Evolutionary conservation across 495 filamentous ascomycete species (phyloP), one percentile per base, ranked within the genome.

Genomic region (Talaromyces trachyspermus): DNA sequence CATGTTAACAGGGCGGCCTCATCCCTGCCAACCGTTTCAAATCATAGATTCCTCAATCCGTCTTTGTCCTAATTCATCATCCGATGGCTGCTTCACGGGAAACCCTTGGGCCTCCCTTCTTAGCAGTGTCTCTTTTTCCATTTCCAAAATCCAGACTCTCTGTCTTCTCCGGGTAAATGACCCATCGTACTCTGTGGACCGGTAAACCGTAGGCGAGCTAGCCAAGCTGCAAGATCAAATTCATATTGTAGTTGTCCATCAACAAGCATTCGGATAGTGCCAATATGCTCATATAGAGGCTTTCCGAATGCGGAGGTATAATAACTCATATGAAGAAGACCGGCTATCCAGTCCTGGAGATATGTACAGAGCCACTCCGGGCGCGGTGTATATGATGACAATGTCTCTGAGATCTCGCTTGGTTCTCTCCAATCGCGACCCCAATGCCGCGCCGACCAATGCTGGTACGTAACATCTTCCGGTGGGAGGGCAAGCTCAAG

Each of bases 241-340:
- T 44, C 48, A 25, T 27, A 5, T 3, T 43, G 8, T 8, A 43
- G 17, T n/a, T 50, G 27, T 9, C 48, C 48, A 25, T 50, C 38
- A 15, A 24, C 43, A 12, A 51, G 32, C 11, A 56, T 49, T 10
- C 19, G 29, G 19, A 54, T 50, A 0, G 30, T 48, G 11, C 54
- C 50, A 38, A 54, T 51, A 2, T 15, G 51, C 20, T 51, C 54
- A 43, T 56, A 56, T 3, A 56, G 36, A 5, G 49, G 19, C 24
- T 45, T 29, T 32, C 47, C 48, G 20, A 45, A 53, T 9, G 0
- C 10, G 1, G 25, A 25, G 29, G 12, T 22, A 14, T 49, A 22
- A 23, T 54, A 48, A 15, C 7, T 46, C 40, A 40, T 46, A 20
- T 5, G 12, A 42, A 48, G 36, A 43, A 42, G 11, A n/a, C 12